Percentiles rank a stretch among this genome's conserved stretches.
Evolutionary conservation across 164 flowering plant species (phyloP).

Genomic region (Brasenia schreberi): DNA sequence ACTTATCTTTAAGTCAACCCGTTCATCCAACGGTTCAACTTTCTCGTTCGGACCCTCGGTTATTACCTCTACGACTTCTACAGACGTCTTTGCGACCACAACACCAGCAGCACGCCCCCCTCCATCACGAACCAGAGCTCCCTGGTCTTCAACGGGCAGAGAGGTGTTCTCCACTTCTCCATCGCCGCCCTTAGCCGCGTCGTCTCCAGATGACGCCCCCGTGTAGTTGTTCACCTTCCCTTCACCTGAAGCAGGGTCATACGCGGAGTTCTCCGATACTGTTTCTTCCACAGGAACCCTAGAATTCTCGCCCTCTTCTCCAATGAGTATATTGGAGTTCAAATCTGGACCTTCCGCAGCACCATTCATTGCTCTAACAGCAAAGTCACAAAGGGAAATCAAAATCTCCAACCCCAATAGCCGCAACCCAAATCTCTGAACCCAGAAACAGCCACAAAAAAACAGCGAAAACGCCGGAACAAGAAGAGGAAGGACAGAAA

Average conservation of each 20-base stretch:
- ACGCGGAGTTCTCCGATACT: not conserved
- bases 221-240: no score
- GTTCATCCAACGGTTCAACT: not conserved
- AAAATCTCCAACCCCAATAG: not conserved
- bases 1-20: not conserved
- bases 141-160: not conserved
- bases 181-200: not conserved
- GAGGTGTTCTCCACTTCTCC: not conserved
- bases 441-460: not conserved
- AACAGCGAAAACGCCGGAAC: not conserved
- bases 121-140: not conserved
- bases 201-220: not conserved
- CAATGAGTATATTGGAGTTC: not conserved
- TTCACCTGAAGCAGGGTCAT: not conserved
- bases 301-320: not conserved
- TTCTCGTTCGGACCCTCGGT: not conserved
- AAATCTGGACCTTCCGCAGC: not conserved
- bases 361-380: not conserved
- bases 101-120: not conserved
- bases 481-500: not conserved
- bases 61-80: not conserved
- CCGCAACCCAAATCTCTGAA: not conserved
- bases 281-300: not conserved
- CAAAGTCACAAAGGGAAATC: not conserved
- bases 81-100: not conserved